phyloP scores from a whole-genome alignment of 257 asterid genomes.

The Schizonepeta tenuifolia region DNA sequence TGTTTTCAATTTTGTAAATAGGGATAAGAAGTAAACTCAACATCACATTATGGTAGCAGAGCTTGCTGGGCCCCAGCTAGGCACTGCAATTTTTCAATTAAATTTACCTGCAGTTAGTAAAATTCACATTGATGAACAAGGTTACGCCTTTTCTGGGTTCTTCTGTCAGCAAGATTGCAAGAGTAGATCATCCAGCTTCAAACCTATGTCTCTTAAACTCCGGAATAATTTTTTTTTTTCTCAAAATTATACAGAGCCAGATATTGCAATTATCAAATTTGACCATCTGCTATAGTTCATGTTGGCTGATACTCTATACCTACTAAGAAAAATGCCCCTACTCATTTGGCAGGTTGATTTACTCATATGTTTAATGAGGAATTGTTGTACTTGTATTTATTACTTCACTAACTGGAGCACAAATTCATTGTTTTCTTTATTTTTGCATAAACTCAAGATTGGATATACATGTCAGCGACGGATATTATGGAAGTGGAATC shows the following conservation, averaged over 20 bases:
- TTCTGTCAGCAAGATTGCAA: too few relatives aligned
- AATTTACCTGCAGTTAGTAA: not conserved
- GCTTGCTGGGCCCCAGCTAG: slow-evolving; percentile 1
- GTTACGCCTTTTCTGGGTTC: not conserved
- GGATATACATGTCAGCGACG: not conserved
- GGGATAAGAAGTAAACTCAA: not conserved
- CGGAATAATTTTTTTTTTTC: too few relatives aligned
- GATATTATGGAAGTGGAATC: not conserved
- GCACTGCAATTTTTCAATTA: not conserved
- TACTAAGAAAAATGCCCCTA: not conserved
- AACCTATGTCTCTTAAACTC: too few relatives aligned
- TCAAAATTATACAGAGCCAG: not conserved
- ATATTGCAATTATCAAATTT: not conserved
- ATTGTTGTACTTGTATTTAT: not conserved
- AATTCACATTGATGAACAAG: not conserved
- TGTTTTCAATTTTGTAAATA: not conserved
- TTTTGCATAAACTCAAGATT: not conserved
- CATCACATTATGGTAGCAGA: not conserved
- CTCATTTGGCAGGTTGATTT: not conserved
- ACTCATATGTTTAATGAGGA: not conserved
- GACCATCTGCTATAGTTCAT: too few relatives aligned
- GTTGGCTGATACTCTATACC: not conserved
- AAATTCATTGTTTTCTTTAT: not conserved
- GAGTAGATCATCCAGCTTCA: too few relatives aligned
- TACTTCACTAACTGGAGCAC: not conserved